Evolutionary conservation across 2,329 filamentous ascomycete species (phyloP).

Genomic region (Claviceps monticola): DNA sequence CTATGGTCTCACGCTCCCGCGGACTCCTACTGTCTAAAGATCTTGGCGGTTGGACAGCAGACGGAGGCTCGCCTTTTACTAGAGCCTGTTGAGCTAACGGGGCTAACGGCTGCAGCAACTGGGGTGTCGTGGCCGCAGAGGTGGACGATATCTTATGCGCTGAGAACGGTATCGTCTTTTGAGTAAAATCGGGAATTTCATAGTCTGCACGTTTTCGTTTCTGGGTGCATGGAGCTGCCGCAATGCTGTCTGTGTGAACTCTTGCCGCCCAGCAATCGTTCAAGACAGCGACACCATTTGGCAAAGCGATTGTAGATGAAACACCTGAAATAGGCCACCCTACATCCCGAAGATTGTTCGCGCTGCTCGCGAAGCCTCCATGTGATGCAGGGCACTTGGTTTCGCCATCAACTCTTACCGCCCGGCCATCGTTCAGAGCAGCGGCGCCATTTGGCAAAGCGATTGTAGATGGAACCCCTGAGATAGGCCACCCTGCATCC

Average conservation of each 20-base stretch:
- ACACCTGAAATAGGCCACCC: background rate
- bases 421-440: background rate
- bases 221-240: background rate
- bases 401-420: background rate
- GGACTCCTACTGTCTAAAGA: conserved; percentile 1
- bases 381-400: background rate
- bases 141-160: conserved; percentile 3
- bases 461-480: background rate
- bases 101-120: background rate
- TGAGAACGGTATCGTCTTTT: conserved; percentile 18
- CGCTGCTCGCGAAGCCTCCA: background rate
- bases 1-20: conserved; percentile 11
- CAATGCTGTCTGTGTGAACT: background rate
- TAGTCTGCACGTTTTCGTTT: conserved; percentile 17
- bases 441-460: background rate
- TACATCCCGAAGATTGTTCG: background rate
- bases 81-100: background rate
- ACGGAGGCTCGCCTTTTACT: background rate
- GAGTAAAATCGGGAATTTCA: conserved; percentile 16
- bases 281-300: background rate
- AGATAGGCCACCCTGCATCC: too few relatives aligned
- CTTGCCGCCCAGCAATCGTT: background rate
- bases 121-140: background rate
- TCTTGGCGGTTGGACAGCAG: background rate
- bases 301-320: background rate